Evolutionary conservation across 176 grass and related monocot genomes (phyloP), one percentile per base, ranked within the genome.

Genomic region (Aechmea fasciata): DNA sequence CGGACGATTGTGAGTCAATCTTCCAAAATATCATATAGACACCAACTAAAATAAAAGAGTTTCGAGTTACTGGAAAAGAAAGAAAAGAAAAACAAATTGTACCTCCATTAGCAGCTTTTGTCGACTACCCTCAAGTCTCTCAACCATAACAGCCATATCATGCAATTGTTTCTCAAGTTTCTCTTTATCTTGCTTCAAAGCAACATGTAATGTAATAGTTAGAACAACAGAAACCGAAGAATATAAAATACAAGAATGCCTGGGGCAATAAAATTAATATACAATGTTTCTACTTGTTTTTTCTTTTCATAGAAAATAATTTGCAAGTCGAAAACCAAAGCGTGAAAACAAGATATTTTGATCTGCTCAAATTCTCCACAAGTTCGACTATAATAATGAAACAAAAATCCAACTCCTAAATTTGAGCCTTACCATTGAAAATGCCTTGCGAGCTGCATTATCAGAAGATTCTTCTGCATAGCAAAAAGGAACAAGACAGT

Each of bases 1-100:
- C 93, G 83, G 86, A 81, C 53, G 93, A 92, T 89, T 92, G 93
- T 28, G 86, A 92, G 82, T 97, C 89, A 79, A 97, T 92, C 93
- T 97, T 61, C 69, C 33, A 53, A 90, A 17, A 19, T 14, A 78
- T 66, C 52, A 14, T 49, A 57, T 33, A 76, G 3, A 74, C 51
- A 53, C 28, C 76, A 28, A 79, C n/a, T 26, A 69, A 1, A 11
- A 59, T 49, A 67, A 63, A 67, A 50, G 3, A 15, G 55, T 55
- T 13, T 69, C 51, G 33, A 3, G 74, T 86, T 51, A 12, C 57
- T 82, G 48, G 73, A 73, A 81, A 86, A 17, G 48, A 82, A 67
- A 54, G 13, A 26, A 69, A 85, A 22, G 28, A 13, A 2, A 11
- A 41, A 71, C 48, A 19, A 66, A 15, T 6, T 19, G 25, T 52